Percentiles rank a stretch among this genome's conserved stretches.
These are phyloP conservation scores for Russula sp. DNA, from an alignment of 768 basidiomycete species.

Conservation along the genomic window DNA sequence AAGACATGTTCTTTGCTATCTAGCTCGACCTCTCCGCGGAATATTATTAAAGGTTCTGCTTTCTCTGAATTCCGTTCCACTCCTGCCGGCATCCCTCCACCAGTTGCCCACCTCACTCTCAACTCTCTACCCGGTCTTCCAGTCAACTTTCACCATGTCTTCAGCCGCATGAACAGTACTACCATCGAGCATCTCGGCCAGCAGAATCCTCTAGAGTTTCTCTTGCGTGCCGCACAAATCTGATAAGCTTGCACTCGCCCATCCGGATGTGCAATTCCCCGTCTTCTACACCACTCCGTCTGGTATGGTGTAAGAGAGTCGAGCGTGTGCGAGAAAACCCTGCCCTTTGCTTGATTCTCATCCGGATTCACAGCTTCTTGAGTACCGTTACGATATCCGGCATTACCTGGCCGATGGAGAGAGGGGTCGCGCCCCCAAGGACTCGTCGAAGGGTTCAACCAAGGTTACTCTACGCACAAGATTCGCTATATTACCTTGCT, in stretches of 20 bases:
- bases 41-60: too few species aligned
- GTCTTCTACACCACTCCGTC: slow-evolving; percentile 56
- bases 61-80: slow-evolving; percentile 38
- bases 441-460: too few species aligned
- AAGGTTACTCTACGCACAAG: too few species aligned
- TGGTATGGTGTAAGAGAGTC: slow-evolving; percentile 42
- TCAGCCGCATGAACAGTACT: not conserved
- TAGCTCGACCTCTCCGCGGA: too few species aligned
- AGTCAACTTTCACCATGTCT: slow-evolving; percentile 49
- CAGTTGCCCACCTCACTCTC: slow-evolving; percentile 40
- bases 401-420: slow-evolving; percentile 44
- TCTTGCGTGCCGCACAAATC: slow-evolving; percentile 75
- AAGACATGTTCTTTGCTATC: too few species aligned
- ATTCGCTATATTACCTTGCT: too few species aligned
- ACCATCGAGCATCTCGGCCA: not conserved
- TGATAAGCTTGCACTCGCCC: slow-evolving; percentile 64
- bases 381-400: slow-evolving; percentile 46
- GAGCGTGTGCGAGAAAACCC: slow-evolving; percentile 26
- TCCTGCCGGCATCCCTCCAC: slow-evolving; percentile 59
- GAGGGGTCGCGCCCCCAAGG: too few species aligned
- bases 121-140: slow-evolving; percentile 37
- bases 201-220: slow-evolving; percentile 74
- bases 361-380: slow-evolving; percentile 64
- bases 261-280: slow-evolving; percentile 56
- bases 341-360: slow-evolving; percentile 57